phyloP scores from a whole-genome alignment of 257 asterid species.

The Leptodermis oblonga region DNA sequence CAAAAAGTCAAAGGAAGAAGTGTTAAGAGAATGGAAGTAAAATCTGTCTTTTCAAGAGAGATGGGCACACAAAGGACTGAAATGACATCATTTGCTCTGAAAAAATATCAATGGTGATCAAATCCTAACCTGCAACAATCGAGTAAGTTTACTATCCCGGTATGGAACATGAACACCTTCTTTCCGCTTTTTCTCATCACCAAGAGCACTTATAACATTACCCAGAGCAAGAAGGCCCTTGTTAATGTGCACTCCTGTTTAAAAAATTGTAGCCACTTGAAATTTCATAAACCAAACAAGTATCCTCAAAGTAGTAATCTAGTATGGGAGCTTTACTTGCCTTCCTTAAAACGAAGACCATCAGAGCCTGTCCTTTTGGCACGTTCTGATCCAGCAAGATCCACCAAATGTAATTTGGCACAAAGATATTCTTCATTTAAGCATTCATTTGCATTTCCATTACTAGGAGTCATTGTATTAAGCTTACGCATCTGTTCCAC shows the following conservation, averaged over 20 bases:
- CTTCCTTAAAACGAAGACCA: slow-evolving; percentile 98
- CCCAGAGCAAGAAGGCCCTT: slow-evolving; percentile 99
- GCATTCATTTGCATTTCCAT: slow-evolving; percentile 52
- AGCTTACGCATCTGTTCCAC: slow-evolving; percentile 90
- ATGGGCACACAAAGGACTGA: not conserved
- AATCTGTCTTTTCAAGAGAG: not conserved
- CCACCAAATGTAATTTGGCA: slow-evolving; percentile 98
- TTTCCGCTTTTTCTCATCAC: slow-evolving; percentile 95
- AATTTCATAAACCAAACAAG: slow-evolving; percentile 14
- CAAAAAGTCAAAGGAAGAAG: slow-evolving; percentile 7
- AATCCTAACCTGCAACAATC: slow-evolving; percentile 78
- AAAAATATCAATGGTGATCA: not conserved
- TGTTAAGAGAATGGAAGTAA: not conserved
- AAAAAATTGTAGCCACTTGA: slow-evolving; percentile 14
- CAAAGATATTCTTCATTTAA: slow-evolving; percentile 90
- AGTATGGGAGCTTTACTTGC: slow-evolving; percentile 25
- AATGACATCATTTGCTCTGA: not conserved
- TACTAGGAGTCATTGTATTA: slow-evolving; percentile 43
- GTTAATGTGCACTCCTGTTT: slow-evolving; percentile 94
- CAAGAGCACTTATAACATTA: slow-evolving; percentile 96
- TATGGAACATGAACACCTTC: slow-evolving; percentile 96
- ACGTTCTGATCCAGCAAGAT: slow-evolving; percentile 99
- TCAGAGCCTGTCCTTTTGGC: slow-evolving; percentile 99
- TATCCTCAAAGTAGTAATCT: slow-evolving; percentile 6
- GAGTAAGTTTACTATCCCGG: slow-evolving; percentile 99